A percentile compares a stretch with the other conserved stretches of the same genome.
Evolutionary conservation across 139 green algal species (phyloP).

Genomic region (Gonium pectorale): DNA sequence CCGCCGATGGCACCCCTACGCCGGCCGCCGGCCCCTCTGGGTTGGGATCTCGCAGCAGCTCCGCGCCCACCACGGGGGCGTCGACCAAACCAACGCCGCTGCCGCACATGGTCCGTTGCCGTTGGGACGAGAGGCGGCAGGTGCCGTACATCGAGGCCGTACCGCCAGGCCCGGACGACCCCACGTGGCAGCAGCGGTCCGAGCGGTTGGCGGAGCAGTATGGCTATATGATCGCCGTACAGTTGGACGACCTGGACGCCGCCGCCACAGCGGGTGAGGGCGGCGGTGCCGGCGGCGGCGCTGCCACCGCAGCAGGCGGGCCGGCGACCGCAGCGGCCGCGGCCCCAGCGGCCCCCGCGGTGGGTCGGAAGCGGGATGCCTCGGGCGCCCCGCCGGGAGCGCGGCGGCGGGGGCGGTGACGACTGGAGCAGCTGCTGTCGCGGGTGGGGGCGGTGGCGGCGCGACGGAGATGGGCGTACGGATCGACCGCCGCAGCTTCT

Average conservation of each 20-base stretch:
- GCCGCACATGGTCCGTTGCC: constrained; percentile 41
- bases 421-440: background rate
- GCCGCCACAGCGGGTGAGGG: background rate
- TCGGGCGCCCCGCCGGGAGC: background rate
- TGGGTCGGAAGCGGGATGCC: background rate
- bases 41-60: no score
- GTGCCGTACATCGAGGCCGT: constrained; percentile 19
- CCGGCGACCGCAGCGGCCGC: background rate
- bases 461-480: no score
- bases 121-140: constrained; percentile 13
- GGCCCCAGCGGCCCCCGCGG: background rate
- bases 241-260: background rate
- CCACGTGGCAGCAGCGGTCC: constrained; percentile 9
- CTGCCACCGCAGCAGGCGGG: background rate
- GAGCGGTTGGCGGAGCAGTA: background rate
- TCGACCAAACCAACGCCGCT: background rate
- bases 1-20: no score
- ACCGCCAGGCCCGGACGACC: background rate
- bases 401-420: background rate
- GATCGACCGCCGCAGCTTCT: constrained; percentile 24
- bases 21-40: no score
- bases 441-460: no score
- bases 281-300: background rate
- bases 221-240: constrained; percentile 33
- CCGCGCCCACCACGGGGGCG: no score